Evolutionary conservation across 169 alveolate genomes (phyloP), one percentile per base, ranked within the genome.

Genomic region (Plasmodium berghei): DNA sequence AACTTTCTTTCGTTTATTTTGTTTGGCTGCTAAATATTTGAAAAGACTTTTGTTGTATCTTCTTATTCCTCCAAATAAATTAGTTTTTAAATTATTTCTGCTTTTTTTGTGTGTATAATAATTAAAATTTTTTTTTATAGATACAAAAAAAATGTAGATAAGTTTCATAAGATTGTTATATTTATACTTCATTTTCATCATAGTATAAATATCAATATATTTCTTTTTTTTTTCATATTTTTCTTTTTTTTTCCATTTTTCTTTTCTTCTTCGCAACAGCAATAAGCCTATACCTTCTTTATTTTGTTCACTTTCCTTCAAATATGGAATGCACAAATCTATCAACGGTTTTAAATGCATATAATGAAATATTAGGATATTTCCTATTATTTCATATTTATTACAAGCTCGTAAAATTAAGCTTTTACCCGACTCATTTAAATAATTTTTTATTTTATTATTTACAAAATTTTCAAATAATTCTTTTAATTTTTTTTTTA

Each of bases 371-470:
- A 80, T 67, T 24, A 80, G 46, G 22, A 80, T 55, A 6, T 28
- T 24, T 10, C 90, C 90, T 22, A 80, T 46, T 8, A 80, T 48
- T 67, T 80, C 90, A 52, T 80, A 80, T 28, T 80, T 80, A n/a
- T n/a, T 56, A 9, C 49, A 40, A 16, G 85, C 90, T 48, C 66
- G 42, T 2, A 80, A 24, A 45, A 80, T 69, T 46, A 46, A 49
- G 42, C 69, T 22, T 61, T 48, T 64, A 46, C 67, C 90, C 20
- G 73, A 34, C 9, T n/a, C 49, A 28, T 45, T 80, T 55, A 67
- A 14, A 58, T 64, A 80, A 42, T n/a, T 42, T 61, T 67, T 80
- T 34, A 80, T n/a, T 40, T 54, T 66, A 2, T 56, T 16, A 80
- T 80, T 42, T 55, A 59, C 71, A 80, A 80, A 80, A 0, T 14